A percentile compares a stretch with the other conserved stretches of the same genome.
phyloP scores from a whole-genome alignment of 371 early-diverging fungal genomes.

The Paraphysoderma sedebokerense region DNA sequence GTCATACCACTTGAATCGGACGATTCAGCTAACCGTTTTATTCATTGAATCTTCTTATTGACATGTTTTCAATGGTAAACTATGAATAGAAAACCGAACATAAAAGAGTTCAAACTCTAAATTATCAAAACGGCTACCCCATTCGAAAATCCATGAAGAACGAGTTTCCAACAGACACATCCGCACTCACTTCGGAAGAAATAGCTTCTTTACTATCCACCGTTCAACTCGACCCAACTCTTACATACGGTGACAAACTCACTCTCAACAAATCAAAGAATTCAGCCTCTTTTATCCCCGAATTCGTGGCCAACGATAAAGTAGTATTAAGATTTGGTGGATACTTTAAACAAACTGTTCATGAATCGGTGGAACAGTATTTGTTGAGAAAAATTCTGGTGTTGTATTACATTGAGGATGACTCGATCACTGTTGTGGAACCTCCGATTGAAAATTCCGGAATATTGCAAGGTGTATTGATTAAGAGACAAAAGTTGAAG shows the following conservation, averaged over 20 bases:
- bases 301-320: constrained; percentile 6
- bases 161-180: too few species aligned
- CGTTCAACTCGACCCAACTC: constrained; percentile 1
- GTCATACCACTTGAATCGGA: too few species aligned
- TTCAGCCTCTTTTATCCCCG: not conserved
- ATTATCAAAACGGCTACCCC: too few species aligned
- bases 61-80: too few species aligned
- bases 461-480: constrained; percentile 28
- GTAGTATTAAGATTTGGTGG: constrained; percentile 27
- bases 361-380: constrained; percentile 27
- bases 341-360: constrained; percentile 31
- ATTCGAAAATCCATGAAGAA: too few species aligned
- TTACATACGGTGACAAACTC: not conserved
- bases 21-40: too few species aligned
- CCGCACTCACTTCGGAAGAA: too few species aligned
- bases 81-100: too few species aligned
- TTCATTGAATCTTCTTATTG: too few species aligned
- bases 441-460: constrained; percentile 27
- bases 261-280: not conserved
- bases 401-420: constrained; percentile 37
- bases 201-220: too few species aligned
- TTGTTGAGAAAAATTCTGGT: constrained; percentile 21
- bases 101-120: too few species aligned
- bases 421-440: constrained; percentile 32
- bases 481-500: constrained; percentile 26